Conservation (phyloP, 2,329 filamentous ascomycete species). For the Blastomyces parvus region DNA sequence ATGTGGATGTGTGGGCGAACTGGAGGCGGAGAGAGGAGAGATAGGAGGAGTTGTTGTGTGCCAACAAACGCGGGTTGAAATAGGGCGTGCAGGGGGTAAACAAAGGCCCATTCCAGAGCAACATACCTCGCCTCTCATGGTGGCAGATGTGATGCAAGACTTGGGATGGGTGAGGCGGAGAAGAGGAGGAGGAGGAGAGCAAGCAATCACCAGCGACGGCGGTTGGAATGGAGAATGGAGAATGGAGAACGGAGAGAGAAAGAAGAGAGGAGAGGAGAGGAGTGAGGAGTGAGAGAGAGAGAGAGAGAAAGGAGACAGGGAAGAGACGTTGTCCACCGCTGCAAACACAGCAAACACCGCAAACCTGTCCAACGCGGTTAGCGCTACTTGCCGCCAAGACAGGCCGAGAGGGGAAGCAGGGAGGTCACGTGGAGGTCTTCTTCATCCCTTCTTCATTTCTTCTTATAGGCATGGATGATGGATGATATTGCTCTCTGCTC, state of each 20-base stretch:
- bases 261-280: not conserved
- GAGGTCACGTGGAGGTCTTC: not conserved
- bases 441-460: no score
- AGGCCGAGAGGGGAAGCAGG: not conserved
- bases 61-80: constrained; percentile 1
- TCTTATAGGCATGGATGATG: no score
- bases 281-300: no score
- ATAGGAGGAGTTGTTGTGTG: constrained; percentile 8
- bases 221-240: not conserved
- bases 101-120: constrained; percentile 10
- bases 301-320: not conserved
- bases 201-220: not conserved
- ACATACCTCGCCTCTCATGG: constrained; percentile 31
- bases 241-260: not conserved
- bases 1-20: not conserved
- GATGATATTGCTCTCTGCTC: no score
- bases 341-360: not conserved
- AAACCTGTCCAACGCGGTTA: not conserved
- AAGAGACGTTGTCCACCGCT: no score
- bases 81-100: constrained; percentile 19
- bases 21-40: not conserved
- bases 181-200: not conserved
- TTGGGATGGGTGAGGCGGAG: not conserved
- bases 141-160: constrained; percentile 15
- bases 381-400: not conserved